Evolutionary conservation across 495 filamentous ascomycete genomes (phyloP).

Genomic region (Aspergillus wentii): DNA sequence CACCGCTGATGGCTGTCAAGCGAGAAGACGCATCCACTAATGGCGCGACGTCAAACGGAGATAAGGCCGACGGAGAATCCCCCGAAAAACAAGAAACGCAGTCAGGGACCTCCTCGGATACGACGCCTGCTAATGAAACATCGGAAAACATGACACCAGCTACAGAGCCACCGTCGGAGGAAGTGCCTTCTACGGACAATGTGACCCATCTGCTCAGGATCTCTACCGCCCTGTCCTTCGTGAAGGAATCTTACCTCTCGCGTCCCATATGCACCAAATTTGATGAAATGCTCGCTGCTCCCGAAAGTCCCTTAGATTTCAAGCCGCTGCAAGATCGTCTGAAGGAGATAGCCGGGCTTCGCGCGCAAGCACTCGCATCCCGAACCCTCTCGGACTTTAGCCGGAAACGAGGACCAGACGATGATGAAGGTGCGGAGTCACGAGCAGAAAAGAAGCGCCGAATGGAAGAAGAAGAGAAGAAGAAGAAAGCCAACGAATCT

Average conservation of each 20-base stretch:
- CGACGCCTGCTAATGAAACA: constrained; percentile 27
- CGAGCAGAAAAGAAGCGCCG: constrained; percentile 58
- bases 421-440: constrained; percentile 56
- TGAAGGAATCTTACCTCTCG: constrained; percentile 68
- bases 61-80: constrained; percentile 21
- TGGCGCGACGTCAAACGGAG: constrained; percentile 7
- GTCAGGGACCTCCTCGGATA: constrained; percentile 28
- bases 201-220: constrained; percentile 63
- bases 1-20: constrained; percentile 63
- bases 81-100: constrained; percentile 27
- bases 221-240: constrained; percentile 69
- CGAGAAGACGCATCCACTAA: constrained; percentile 32
- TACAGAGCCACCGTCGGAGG: constrained; percentile 27
- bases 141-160: constrained; percentile 37
- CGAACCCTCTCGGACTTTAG: constrained; percentile 67
- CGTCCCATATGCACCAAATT: constrained; percentile 43
- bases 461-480: constrained; percentile 72
- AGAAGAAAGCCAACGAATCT: constrained; percentile 66
- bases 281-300: constrained; percentile 39
- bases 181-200: constrained; percentile 34
- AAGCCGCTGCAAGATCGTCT: constrained; percentile 63
- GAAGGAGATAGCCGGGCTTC: constrained; percentile 54
- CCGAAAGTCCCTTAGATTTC: constrained; percentile 58
- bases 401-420: constrained; percentile 62
- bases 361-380: constrained; percentile 62